Evolutionary conservation across 1,139 yeast species (phyloP).

Genomic region (Pichia terricola): DNA sequence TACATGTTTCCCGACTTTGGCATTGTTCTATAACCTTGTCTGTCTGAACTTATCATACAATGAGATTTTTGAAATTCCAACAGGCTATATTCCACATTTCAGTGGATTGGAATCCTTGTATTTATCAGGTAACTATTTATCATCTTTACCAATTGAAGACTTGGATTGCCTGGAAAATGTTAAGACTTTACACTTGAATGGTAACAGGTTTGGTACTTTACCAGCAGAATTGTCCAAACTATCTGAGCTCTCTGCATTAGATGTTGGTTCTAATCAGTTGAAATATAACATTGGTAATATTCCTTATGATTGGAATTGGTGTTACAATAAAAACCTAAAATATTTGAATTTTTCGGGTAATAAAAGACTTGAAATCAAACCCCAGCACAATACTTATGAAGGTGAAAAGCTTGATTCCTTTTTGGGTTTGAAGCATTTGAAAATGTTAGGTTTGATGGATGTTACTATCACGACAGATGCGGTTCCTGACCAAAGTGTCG

Average conservation of each 20-base stretch:
- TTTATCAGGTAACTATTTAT: constrained; percentile 74
- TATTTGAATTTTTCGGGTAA: constrained; percentile 90
- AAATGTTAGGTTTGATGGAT: constrained; percentile 83
- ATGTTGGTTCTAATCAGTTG: constrained; percentile 84
- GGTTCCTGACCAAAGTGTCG: constrained; percentile 81
- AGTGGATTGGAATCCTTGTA: constrained; percentile 56
- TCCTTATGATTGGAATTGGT: constrained; percentile 99
- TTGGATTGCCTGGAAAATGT: constrained; percentile 53
- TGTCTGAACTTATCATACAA: constrained; percentile 74
- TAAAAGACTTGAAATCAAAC: constrained; percentile 78
- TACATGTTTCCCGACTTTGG: constrained; percentile 62
- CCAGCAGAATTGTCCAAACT: constrained; percentile 85
- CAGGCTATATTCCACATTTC: constrained; percentile 55
- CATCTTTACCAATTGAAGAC: constrained; percentile 79
- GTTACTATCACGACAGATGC: constrained; percentile 78
- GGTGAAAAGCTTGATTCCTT: constrained; percentile 54
- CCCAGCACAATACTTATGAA: constrained; percentile 36
- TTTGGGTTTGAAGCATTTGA: constrained; percentile 59
- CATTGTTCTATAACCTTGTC: constrained; percentile 50
- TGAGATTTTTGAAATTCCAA: constrained; percentile 71
- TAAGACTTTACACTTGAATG: constrained; percentile 60
- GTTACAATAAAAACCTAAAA: constrained; percentile 64
- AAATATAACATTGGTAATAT: constrained; percentile 89
- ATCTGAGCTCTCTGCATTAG: constrained; percentile 56
- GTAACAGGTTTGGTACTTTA: constrained; percentile 74